Conservation (phyloP, 176 grass and related monocot species). For the Phyllostachys edulis region DNA sequence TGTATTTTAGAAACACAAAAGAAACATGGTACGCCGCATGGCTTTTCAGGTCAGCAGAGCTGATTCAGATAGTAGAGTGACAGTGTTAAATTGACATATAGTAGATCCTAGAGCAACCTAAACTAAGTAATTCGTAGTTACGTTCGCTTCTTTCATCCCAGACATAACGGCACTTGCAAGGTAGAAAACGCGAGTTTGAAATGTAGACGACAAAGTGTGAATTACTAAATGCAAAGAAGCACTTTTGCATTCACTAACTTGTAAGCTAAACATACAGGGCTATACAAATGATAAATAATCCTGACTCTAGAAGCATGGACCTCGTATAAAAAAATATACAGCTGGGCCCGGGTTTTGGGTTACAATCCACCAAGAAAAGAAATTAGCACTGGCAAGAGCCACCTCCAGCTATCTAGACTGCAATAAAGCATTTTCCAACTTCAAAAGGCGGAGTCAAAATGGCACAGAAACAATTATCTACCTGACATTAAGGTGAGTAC, state of each 20-base stretch:
- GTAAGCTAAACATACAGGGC: not conserved
- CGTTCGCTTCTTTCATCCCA: not conserved
- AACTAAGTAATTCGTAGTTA: not conserved
- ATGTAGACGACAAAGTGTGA: not conserved
- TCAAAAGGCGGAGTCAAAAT: not conserved
- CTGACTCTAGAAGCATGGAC: slow-evolving; percentile 18
- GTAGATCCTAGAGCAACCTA: not conserved
- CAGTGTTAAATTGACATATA: not conserved
- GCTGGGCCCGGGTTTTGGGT: slow-evolving; percentile 7
- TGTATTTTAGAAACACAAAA: not conserved
- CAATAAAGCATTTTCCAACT: slow-evolving; percentile 8
- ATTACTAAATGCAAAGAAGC: slow-evolving; percentile 16
- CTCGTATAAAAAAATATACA: slow-evolving; percentile 12
- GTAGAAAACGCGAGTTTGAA: not conserved
- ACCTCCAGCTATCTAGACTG: slow-evolving; percentile 3
- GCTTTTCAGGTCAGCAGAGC: not conserved
- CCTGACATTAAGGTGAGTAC: slow-evolving; percentile 34
- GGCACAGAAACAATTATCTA: slow-evolving; percentile 21
- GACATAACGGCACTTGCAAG: not conserved
- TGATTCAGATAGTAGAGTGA: not conserved
- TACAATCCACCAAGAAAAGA: slow-evolving; percentile 18
- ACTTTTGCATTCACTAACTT: slow-evolving; percentile 24
- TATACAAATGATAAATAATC: slow-evolving; percentile 15
- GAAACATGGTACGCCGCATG: not conserved
- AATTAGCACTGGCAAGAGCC: not conserved